These are phyloP conservation scores for Tilletia walkeri DNA, from an alignment of 1,284 basidiomycete genomes.

Conservation along the genomic window DNA sequence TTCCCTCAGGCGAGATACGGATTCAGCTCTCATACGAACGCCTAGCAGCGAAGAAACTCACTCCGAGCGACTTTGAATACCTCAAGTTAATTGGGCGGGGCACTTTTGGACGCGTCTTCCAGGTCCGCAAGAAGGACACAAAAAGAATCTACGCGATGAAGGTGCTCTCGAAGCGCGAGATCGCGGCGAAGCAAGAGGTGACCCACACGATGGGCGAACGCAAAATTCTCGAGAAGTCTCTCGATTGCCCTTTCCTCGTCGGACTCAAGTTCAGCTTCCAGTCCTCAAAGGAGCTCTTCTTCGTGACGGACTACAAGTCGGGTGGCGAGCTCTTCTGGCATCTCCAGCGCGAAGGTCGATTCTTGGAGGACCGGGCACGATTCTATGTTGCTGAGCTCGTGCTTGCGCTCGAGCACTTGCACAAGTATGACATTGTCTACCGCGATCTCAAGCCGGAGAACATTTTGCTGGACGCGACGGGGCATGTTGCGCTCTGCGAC, in stretches of 20 bases:
- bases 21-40: constrained; percentile 87
- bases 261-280: constrained; percentile 99
- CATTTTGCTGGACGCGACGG: constrained; percentile 91
- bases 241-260: constrained; percentile 95
- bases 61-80: constrained; percentile 82
- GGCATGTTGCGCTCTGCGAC: constrained; percentile 93
- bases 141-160: constrained; percentile 99
- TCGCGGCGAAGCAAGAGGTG: constrained; percentile 97
- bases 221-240: constrained; percentile 91
- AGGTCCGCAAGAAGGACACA: constrained; percentile 95
- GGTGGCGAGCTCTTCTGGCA: constrained; percentile 99
- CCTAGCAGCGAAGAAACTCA: constrained; percentile 50
- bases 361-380: constrained; percentile 83
- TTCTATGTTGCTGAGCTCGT: constrained; percentile 96
- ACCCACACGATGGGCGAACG: constrained; percentile 99
- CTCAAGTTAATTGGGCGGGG: constrained; percentile 97
- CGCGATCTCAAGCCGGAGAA: constrained; percentile 96
- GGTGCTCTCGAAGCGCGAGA: constrained; percentile 96
- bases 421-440: constrained; percentile 96
- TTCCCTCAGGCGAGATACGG: constrained; percentile 74
- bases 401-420: constrained; percentile 88
- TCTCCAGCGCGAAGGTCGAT: constrained; percentile 88
- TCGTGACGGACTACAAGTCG: constrained; percentile 98
- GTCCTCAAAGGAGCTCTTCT: constrained; percentile 89
- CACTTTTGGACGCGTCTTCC: constrained; percentile 95